A percentile compares a stretch with the other conserved stretches of the same genome.
phyloP scores from a whole-genome alignment of 2,329 filamentous ascomycete genomes.

The Xylaria sp. region DNA sequence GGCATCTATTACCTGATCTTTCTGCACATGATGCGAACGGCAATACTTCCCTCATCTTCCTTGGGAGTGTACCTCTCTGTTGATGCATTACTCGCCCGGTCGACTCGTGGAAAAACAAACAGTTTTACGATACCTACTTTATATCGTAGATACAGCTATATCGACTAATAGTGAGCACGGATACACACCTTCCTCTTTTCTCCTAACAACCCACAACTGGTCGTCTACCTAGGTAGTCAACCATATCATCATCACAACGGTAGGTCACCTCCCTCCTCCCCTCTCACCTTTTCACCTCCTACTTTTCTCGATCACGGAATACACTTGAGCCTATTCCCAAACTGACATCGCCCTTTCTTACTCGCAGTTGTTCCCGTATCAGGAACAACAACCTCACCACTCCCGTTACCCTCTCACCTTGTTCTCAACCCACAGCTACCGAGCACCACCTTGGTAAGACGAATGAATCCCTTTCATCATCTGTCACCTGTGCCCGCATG shows the following conservation, averaged over 20 bases:
- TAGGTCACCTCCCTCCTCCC: background rate
- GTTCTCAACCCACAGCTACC: background rate
- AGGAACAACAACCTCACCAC: background rate
- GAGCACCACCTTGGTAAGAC: constrained; percentile 9
- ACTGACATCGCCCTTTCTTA: background rate
- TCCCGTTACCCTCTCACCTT: background rate
- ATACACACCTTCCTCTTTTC: background rate
- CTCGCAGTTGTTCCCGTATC: background rate
- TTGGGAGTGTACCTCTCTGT: background rate
- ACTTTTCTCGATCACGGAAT: too few species aligned
- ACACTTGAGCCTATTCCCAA: background rate
- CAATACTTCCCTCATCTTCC: background rate
- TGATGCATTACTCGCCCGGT: background rate
- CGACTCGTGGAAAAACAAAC: background rate
- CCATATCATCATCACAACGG: background rate
- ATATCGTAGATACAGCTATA: background rate
- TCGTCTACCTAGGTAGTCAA: too few species aligned
- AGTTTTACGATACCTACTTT: background rate
- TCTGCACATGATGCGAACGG: background rate
- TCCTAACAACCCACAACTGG: background rate
- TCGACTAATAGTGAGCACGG: background rate
- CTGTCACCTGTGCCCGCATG: background rate
- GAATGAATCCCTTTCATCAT: background rate
- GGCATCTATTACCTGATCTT: background rate
- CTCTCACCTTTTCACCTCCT: background rate